Conservation (phyloP, 2,329 filamentous ascomycete genomes). For the Monilinia aucupariae region DNA sequence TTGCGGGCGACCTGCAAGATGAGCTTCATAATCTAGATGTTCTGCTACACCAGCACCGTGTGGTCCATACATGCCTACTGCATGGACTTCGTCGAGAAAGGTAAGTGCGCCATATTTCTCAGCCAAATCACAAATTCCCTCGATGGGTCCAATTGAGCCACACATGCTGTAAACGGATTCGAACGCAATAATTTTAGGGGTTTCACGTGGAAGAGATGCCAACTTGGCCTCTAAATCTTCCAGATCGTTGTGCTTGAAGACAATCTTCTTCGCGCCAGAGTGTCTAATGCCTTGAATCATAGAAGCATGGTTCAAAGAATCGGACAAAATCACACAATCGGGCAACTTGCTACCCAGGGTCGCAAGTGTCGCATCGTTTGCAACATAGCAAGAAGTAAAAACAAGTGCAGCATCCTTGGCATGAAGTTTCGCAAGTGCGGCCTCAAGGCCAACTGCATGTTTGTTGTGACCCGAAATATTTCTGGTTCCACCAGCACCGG, state of each 20-base stretch:
- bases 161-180: slow-evolving; percentile 99
- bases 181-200: slow-evolving; percentile 97
- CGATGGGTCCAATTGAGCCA: slow-evolving; percentile 91
- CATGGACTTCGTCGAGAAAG: slow-evolving; percentile 97
- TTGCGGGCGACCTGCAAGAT: slow-evolving; percentile 64
- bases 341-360: slow-evolving; percentile 96
- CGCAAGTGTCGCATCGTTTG: slow-evolving; percentile 93
- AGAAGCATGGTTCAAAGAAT: slow-evolving; percentile 94
- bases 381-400: slow-evolving; percentile 97
- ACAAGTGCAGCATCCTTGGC: slow-evolving; percentile 88
- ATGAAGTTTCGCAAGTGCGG: slow-evolving; percentile 78
- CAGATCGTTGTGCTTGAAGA: slow-evolving; percentile 99
- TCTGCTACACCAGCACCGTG: slow-evolving; percentile 93
- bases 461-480: slow-evolving; percentile 98
- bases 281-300: slow-evolving; percentile 99
- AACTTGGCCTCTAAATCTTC: slow-evolving; percentile 88
- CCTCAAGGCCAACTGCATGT: slow-evolving; percentile 82
- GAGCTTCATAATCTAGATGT: slow-evolving; percentile 89
- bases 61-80: slow-evolving; percentile 98
- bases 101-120: slow-evolving; percentile 98
- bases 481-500: slow-evolving; percentile 88
- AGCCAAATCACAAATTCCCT: slow-evolving; percentile 89
- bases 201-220: slow-evolving; percentile 73
- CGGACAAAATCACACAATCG: slow-evolving; percentile 94
- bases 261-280: slow-evolving; percentile 92